A percentile compares a stretch with the other conserved stretches of the same genome.
phyloP scores from a whole-genome alignment of 495 filamentous ascomycete genomes.

The Parachaetomium inaequale region DNA sequence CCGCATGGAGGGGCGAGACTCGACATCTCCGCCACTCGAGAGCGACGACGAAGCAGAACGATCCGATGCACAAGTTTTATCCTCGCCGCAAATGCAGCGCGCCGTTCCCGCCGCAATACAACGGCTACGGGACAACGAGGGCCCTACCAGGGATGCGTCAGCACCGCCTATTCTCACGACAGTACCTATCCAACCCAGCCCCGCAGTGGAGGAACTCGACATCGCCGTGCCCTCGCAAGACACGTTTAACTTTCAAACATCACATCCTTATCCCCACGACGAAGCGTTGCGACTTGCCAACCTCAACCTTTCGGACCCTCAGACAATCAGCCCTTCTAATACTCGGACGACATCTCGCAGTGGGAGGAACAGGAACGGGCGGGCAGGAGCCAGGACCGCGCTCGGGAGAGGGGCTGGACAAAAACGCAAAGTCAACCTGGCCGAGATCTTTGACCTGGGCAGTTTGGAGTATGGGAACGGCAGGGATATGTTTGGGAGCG shows the following conservation, averaged over 20 bases:
- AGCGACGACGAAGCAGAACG: constrained; percentile 73
- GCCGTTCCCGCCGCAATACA: constrained; percentile 45
- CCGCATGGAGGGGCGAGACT: constrained; percentile 60
- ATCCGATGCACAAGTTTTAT: constrained; percentile 43
- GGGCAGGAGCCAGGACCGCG: constrained; percentile 41
- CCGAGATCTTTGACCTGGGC: constrained; percentile 80
- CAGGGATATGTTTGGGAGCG: constrained; percentile 62
- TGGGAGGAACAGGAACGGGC: constrained; percentile 37
- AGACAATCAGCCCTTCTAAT: constrained; percentile 22
- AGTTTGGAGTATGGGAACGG: constrained; percentile 53
- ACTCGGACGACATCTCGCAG: constrained; percentile 46
- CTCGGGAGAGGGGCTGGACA: constrained; percentile 62
- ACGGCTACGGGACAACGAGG: constrained; percentile 34
- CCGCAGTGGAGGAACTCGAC: constrained; percentile 32
- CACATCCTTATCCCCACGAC: constrained; percentile 65
- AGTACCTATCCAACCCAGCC: constrained; percentile 24
- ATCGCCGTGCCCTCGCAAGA: constrained; percentile 43
- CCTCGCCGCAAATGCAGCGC: constrained; percentile 59
- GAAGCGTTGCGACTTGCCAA: constrained; percentile 57
- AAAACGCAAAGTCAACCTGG: constrained; percentile 72
- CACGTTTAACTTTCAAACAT: constrained; percentile 69
- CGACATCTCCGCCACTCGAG: constrained; percentile 47
- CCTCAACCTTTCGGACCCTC: constrained; percentile 48
- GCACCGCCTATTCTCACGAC: constrained; percentile 20
- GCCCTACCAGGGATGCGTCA: constrained; percentile 46